These are phyloP conservation scores for Pelargonium myrrhifolium DNA, from an alignment of 441 rosid genomes.

Conservation along the genomic window DNA sequence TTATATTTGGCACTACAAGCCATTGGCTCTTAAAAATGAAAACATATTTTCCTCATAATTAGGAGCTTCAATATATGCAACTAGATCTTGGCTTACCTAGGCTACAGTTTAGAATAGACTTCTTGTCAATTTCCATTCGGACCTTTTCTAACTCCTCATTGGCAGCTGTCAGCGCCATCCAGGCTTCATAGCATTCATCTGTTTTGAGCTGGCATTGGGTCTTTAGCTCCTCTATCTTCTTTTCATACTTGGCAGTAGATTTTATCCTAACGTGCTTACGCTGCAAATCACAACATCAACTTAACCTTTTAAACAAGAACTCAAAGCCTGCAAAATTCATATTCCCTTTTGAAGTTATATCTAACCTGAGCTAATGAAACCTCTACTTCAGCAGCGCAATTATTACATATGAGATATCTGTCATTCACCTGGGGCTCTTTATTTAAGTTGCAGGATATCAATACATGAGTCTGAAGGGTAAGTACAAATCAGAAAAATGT, in stretches of 20 bases:
- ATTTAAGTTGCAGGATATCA: constrained; percentile 12
- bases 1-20: not conserved
- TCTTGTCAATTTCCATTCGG: constrained; percentile 15
- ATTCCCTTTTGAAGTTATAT: not conserved
- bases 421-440: constrained; percentile 12
- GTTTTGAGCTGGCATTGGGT: constrained; percentile 52
- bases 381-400: constrained; percentile 14
- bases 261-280: constrained; percentile 12
- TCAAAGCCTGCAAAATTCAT: not conserved
- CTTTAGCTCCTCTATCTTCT: constrained; percentile 44
- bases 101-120: constrained; percentile 8
- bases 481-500: not conserved
- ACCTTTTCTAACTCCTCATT: constrained; percentile 54
- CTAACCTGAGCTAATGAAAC: constrained; percentile 17
- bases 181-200: constrained; percentile 69
- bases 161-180: constrained; percentile 54
- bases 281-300: constrained; percentile 12
- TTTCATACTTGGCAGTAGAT: constrained; percentile 13
- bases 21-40: not conserved
- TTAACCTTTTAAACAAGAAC: not conserved
- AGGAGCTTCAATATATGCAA: not conserved
- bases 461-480: constrained; percentile 4
- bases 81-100: constrained; percentile 11
- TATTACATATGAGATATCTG: constrained; percentile 10
- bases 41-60: not conserved